Conservation (phyloP, 2,329 filamentous ascomycete genomes). For the Neurospora sp. region DNA sequence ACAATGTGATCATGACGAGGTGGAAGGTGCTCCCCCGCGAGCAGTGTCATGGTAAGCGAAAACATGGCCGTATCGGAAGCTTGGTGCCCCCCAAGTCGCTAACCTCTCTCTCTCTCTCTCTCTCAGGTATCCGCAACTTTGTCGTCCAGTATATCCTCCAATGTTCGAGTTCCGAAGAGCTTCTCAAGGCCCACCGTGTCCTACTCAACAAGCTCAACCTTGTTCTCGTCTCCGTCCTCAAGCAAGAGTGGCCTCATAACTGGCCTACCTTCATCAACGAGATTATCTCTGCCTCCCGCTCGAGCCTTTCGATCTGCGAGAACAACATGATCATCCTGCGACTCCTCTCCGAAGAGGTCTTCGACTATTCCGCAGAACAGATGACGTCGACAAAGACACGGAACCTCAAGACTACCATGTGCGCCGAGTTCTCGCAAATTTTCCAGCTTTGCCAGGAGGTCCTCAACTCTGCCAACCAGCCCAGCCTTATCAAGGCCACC, state of each 20-base stretch:
- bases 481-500: constrained; percentile 88
- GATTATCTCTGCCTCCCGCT: constrained; percentile 93
- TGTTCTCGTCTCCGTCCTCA: constrained; percentile 91
- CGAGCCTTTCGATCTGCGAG: constrained; percentile 93
- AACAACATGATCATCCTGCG: constrained; percentile 99
- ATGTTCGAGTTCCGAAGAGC: constrained; percentile 81
- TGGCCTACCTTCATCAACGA: constrained; percentile 99
- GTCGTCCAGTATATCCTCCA: constrained; percentile 98
- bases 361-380: constrained; percentile 96
- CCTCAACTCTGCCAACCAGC: constrained; percentile 73
- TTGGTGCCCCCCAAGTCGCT: background rate
- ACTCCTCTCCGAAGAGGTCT: constrained; percentile 92
- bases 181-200: constrained; percentile 71
- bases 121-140: constrained; percentile 90
- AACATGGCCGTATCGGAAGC: constrained; percentile 4
- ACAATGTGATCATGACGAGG: constrained; percentile 96
- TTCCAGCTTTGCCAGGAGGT: constrained; percentile 97
- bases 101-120: constrained; percentile 10
- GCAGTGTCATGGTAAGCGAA: constrained; percentile 71
- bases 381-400: constrained; percentile 98
- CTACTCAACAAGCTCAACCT: constrained; percentile 97
- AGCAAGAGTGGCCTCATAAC: constrained; percentile 99
- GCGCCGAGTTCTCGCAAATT: constrained; percentile 94
- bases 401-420: constrained; percentile 97
- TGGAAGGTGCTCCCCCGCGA: constrained; percentile 97